These are phyloP conservation scores for Brassica cretica DNA, from an alignment of 345 rosid species.

Conservation along the genomic window DNA sequence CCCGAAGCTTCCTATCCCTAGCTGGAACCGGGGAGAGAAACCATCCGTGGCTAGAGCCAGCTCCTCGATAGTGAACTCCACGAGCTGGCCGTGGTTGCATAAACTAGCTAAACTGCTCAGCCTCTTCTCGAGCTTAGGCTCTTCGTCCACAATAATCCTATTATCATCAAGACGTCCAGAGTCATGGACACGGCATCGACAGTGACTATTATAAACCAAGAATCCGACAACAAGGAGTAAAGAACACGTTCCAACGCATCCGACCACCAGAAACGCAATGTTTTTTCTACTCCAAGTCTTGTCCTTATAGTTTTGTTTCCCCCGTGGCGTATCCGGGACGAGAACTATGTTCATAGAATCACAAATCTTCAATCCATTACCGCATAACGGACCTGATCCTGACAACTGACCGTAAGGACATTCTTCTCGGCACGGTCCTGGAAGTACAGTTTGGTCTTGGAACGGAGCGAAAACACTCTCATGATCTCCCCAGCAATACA, in stretches of 20 bases:
- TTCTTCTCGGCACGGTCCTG: constrained; percentile 53
- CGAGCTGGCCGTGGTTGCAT: constrained; percentile 56
- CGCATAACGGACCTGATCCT: constrained; percentile 40
- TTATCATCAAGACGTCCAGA: constrained; percentile 62
- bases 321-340: background rate
- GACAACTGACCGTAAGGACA: constrained; percentile 43
- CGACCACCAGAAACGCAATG: constrained; percentile 58
- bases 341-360: background rate
- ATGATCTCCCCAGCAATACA: constrained; percentile 68
- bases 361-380: constrained; percentile 9
- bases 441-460: constrained; percentile 34
- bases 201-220: constrained; percentile 47
- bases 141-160: constrained; percentile 12
- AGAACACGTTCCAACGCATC: constrained; percentile 57
- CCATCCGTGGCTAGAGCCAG: constrained; percentile 53
- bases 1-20: constrained; percentile 82
- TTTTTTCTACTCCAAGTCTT: constrained; percentile 43
- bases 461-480: constrained; percentile 43
- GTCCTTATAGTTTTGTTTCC: background rate
- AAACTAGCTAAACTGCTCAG: constrained; percentile 63
- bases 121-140: constrained; percentile 52
- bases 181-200: constrained; percentile 62
- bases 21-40: constrained; percentile 58
- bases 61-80: constrained; percentile 54
- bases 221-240: constrained; percentile 44